phyloP scores from a whole-genome alignment of 1,139 yeast species.

The Suhomyces yuchorum region DNA sequence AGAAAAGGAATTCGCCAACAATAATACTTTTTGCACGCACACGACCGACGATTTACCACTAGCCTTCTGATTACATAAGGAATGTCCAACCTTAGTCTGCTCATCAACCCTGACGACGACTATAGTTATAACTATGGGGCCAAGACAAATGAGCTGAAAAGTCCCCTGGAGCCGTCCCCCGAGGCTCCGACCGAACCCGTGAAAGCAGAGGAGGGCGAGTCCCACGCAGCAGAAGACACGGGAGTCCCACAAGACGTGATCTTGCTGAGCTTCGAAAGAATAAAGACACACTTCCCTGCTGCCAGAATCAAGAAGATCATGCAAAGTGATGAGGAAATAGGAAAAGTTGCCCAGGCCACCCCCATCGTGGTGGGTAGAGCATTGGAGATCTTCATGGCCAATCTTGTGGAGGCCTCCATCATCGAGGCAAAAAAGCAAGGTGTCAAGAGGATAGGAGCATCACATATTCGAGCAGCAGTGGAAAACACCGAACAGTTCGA shows the following conservation, averaged over 20 bases:
- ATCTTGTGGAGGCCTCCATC: constrained; percentile 82
- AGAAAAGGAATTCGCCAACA: constrained; percentile 7
- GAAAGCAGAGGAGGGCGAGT: constrained; percentile 1
- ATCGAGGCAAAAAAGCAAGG: constrained; percentile 76
- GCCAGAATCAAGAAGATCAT: constrained; percentile 94
- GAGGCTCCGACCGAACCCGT: constrained; percentile 2
- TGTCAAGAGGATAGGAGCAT: constrained; percentile 79
- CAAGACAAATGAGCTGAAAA: neutral
- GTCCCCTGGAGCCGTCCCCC: neutral
- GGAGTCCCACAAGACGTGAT: constrained; percentile 33
- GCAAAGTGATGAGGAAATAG: constrained; percentile 98
- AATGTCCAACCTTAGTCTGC: constrained; percentile 23
- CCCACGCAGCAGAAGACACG: constrained; percentile 5
- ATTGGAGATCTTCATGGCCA: constrained; percentile 85
- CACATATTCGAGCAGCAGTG: constrained; percentile 83
- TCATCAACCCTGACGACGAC: constrained; percentile 23
- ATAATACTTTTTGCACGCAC: constrained; percentile 10
- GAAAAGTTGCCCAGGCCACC: constrained; percentile 98
- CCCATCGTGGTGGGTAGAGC: constrained; percentile 97
- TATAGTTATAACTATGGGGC: constrained; percentile 19
- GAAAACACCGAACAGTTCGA: constrained; percentile 88
- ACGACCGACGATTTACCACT: constrained; percentile 10
- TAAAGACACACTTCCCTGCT: constrained; percentile 95
- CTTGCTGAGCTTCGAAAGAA: constrained; percentile 46
- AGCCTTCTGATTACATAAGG: constrained; percentile 7